phyloP scores from a whole-genome alignment of 2,329 filamentous ascomycete genomes.

The Epichloe elymi region DNA sequence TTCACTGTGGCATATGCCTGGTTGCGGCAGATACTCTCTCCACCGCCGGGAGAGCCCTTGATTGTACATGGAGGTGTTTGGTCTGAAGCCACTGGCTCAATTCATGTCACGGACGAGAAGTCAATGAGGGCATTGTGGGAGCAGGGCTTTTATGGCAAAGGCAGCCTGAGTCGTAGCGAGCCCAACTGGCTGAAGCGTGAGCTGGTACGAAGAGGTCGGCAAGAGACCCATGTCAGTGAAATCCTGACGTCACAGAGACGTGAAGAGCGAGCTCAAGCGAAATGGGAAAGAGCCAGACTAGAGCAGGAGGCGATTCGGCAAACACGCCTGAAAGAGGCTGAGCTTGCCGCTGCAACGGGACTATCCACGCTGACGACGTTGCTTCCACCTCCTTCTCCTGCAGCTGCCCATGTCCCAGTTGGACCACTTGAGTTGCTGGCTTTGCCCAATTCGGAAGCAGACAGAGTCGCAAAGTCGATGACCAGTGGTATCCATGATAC shows the following conservation, averaged over 20 bases:
- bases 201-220: constrained; percentile 54
- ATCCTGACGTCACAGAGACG: constrained; percentile 64
- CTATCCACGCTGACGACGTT: constrained; percentile 6
- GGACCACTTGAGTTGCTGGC: constrained; percentile 31
- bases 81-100: constrained; percentile 66
- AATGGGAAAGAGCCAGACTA: constrained; percentile 80
- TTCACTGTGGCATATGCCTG: constrained; percentile 69
- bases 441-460: constrained; percentile 4
- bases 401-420: constrained; percentile 22
- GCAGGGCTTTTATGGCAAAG: constrained; percentile 95
- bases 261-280: constrained; percentile 69
- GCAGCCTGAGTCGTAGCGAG: constrained; percentile 83
- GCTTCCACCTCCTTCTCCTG: not conserved
- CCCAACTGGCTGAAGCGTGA: constrained; percentile 84
- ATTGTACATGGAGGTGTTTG: constrained; percentile 61
- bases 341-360: constrained; percentile 11
- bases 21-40: constrained; percentile 57
- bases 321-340: constrained; percentile 39
- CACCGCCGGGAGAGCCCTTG: constrained; percentile 50
- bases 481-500: not conserved
- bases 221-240: constrained; percentile 62
- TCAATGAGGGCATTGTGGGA: constrained; percentile 82
- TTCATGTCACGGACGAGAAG: constrained; percentile 67
- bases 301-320: constrained; percentile 75
- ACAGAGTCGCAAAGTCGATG: not conserved